Percentiles rank a stretch among this genome's conserved stretches.
These are phyloP conservation scores for Ogataea henricii DNA, from an alignment of 805 yeast species.

Conservation along the genomic window DNA sequence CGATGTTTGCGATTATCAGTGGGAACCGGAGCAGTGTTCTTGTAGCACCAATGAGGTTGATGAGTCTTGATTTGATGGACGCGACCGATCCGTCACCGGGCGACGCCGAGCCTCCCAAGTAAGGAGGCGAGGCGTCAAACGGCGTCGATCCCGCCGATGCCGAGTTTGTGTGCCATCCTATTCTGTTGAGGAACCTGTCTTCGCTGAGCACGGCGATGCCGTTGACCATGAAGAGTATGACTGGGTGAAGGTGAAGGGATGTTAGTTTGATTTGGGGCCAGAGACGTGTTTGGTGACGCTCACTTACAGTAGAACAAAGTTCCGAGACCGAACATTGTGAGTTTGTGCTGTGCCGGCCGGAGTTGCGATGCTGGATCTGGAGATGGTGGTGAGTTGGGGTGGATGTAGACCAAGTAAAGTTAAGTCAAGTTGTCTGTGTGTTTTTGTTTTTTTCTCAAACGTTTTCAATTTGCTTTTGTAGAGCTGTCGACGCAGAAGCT, in stretches of 20 bases:
- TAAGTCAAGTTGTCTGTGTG: too few relatives aligned
- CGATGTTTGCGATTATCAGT: conserved; percentile 49
- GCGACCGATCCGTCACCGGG: conserved; percentile 15
- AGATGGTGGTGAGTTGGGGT: too few relatives aligned
- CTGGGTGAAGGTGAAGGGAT: conserved; percentile 21
- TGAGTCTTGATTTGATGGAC: conserved; percentile 46
- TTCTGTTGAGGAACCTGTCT: conserved; percentile 54
- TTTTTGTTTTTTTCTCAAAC: background rate
- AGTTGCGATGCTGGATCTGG: too few relatives aligned
- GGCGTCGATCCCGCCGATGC: conserved; percentile 29
- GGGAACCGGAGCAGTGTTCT: conserved; percentile 61
- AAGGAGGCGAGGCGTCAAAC: conserved; percentile 12
- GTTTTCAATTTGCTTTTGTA: conserved; percentile 1
- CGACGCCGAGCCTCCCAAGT: conserved; percentile 24
- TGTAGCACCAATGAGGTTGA: conserved; percentile 59
- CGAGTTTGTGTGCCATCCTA: conserved; percentile 45
- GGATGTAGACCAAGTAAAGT: too few relatives aligned
- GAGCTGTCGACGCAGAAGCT: background rate
- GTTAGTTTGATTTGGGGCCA: conserved; percentile 1
- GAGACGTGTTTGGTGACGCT: background rate
- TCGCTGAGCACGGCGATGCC: conserved; percentile 62
- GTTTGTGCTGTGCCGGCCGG: too few relatives aligned
- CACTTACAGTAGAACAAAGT: conserved; percentile 49
- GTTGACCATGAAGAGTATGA: conserved; percentile 52
- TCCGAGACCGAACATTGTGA: conserved; percentile 56